Evolutionary conservation across 2,329 filamentous ascomycete species (phyloP), one percentile per base, ranked within the genome.

Genomic region (Scopulariopsis brevicaulis): DNA sequence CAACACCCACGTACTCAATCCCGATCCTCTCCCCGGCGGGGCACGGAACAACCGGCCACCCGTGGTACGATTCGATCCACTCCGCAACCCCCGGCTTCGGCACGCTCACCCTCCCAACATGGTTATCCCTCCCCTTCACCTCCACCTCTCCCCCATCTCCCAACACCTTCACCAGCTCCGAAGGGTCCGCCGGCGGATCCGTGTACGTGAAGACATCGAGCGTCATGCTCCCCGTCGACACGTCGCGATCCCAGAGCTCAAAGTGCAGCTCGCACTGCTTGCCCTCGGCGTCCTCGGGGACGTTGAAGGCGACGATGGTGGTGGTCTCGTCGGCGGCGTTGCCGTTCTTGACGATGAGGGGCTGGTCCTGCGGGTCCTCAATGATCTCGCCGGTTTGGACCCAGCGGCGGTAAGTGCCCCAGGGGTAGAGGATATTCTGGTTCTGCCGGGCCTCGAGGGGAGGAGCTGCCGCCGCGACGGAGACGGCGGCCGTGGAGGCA

Each of bases 351-450:
- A 59, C 58, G 51, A 59, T 32, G n/a, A 59, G 55, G 24, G 55
- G 58, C 55, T 59, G 58, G 55, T 59, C 55, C 52, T 59, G 55
- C 14, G 58, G 58, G 37, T 59, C 55, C n/a, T 25, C 14, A 11
- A 48, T 18, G 24, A 53, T 55, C 35, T 57, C 48, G 28, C 58
- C 58, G 3, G 55, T 40, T 22, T 59, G 55, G 20, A 59, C 35
- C 55, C 55, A 58, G 51, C 37, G 46, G 25, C 58, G 55, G 53
- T 59, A 59, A 34, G 58, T 59, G 20, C 28, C 34, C 34, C 34
- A 22, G 6, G 56, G 56, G 15, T 48, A 54, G 56, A n/a, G 62
- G 64, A 57, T 66, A 65, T 62, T 65, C 1, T 28, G 37, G 10
- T 24, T 12, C 40, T 57, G 48, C 12, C 50, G 56, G 43, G 55